A percentile compares a stretch with the other conserved stretches of the same genome.
Evolutionary conservation across 495 filamentous ascomycete species (phyloP).

Genomic region (Podospora pseudopauciseta): DNA sequence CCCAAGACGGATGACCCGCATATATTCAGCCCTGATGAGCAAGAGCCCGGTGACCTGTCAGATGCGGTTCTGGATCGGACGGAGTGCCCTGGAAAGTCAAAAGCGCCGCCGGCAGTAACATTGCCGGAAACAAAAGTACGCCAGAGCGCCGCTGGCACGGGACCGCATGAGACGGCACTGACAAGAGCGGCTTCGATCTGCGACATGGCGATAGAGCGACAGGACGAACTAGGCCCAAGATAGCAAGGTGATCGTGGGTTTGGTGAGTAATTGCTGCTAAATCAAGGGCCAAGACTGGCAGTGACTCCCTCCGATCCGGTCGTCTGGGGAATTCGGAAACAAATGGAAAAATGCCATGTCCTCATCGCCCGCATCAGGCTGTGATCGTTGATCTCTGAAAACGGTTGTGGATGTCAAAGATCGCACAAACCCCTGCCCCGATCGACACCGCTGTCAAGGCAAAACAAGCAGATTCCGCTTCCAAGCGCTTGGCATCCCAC

Average conservation of each 20-base stretch:
- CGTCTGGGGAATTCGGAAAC: background rate
- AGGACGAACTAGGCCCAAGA: background rate
- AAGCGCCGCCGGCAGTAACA: background rate
- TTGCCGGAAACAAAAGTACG: background rate
- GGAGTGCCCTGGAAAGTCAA: background rate
- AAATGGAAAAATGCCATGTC: background rate
- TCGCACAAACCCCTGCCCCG: conserved; percentile 6
- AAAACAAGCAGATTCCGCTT: background rate
- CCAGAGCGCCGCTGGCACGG: background rate
- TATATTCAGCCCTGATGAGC: background rate
- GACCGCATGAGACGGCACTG: background rate
- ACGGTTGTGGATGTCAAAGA: background rate
- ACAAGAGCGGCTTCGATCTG: background rate
- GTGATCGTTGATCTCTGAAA: conserved; percentile 7
- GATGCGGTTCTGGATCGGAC: background rate
- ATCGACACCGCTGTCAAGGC: background rate
- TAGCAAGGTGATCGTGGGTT: background rate
- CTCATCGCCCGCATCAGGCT: background rate
- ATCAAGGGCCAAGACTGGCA: conserved; percentile 7
- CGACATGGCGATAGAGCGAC: background rate
- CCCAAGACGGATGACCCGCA: background rate
- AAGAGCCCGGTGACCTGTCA: background rate
- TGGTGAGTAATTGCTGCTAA: conserved; percentile 5
- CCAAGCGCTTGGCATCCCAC: background rate
- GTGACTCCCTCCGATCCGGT: background rate